Conservation (phyloP, 345 rosid genomes). For the Conringia planisiliqua region DNA sequence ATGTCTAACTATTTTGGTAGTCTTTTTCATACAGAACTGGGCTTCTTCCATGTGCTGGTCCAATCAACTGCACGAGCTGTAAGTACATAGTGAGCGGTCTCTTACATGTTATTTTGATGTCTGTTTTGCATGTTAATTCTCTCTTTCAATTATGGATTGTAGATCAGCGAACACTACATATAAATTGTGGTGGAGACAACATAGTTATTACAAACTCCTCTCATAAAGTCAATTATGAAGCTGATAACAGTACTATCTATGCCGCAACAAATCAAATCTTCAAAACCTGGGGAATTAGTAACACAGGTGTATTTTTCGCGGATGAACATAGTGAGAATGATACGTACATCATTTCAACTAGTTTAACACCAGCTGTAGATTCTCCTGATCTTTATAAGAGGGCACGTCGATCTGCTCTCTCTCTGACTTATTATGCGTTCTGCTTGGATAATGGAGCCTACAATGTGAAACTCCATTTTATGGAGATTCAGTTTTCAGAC, state of each 20-base stretch:
- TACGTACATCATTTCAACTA: background rate
- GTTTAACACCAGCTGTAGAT: background rate
- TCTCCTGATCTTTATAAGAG: conserved; percentile 34
- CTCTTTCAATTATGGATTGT: background rate
- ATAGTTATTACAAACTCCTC: background rate
- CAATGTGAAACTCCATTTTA: conserved; percentile 53
- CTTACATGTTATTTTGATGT: background rate
- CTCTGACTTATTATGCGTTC: conserved; percentile 53
- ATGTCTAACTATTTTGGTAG: background rate
- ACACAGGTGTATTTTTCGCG: conserved; percentile 16
- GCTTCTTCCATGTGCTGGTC: conserved; percentile 15
- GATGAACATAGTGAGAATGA: background rate
- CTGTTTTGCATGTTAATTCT: background rate
- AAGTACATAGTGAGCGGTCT: background rate
- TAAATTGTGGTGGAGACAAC: background rate
- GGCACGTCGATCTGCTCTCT: conserved; percentile 56
- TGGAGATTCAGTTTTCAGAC: conserved; percentile 53
- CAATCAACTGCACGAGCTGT: background rate
- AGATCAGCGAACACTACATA: conserved; percentile 3
- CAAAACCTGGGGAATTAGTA: conserved; percentile 17
- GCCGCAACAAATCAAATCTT: background rate
- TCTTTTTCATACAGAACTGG: conserved; percentile 14
- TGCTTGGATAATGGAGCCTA: conserved; percentile 59
- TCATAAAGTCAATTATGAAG: background rate
- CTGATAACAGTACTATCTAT: background rate